Base-by-base conservation (phyloP, 345 rosid species). In the Camelina sativa region DNA sequence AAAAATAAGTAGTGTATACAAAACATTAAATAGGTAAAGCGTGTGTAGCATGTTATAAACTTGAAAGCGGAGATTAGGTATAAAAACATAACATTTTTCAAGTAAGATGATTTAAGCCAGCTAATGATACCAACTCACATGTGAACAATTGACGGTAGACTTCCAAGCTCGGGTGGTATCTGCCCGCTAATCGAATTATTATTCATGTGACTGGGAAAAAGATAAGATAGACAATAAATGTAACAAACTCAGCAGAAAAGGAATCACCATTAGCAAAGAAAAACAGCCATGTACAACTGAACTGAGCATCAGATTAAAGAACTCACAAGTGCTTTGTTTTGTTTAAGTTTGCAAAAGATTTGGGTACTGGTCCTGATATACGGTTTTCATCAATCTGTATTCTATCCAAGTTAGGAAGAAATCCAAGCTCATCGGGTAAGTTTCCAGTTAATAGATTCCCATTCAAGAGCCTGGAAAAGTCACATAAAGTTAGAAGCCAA, bases 181-280 rank as follows among this genome's bases (percentile, higher is more conserved):
- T 84, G 90, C 28, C 99, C 99, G 38, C 97, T 92, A 35, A 95
- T 85, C 53, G 97, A 95, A 80, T 95, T 95, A 82, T 95, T 95
- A 77, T 95, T 95, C 97, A 95, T 87, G 85, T 95, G 99, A 85
- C 97, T 95, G 87, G 4, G 67, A 75, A 73, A 80, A 72, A 28
- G 61, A 80, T 71, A 60, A 41, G 51, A 79, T 44, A 35, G 63
- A 64, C 41, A 76, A 9, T 46, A 15, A 64, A 20, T 76, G 52
- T 48, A 55, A 63, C 40, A 64, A 37, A 56, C 6, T 28, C 32
- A 5, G 9, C 16, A 22, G 65, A 11, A 8, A 76, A 48, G 66
- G 41, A 37, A 51, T 69, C 56, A 64, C 16, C 6, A 19, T 4
- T 19, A 63, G 37, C 62, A 52, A 65, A 28, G 0, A 28, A 4